Evolutionary conservation across 257 asterid genomes (phyloP), one percentile per base, ranked within the genome.

Genomic region (Solanum rostratum): DNA sequence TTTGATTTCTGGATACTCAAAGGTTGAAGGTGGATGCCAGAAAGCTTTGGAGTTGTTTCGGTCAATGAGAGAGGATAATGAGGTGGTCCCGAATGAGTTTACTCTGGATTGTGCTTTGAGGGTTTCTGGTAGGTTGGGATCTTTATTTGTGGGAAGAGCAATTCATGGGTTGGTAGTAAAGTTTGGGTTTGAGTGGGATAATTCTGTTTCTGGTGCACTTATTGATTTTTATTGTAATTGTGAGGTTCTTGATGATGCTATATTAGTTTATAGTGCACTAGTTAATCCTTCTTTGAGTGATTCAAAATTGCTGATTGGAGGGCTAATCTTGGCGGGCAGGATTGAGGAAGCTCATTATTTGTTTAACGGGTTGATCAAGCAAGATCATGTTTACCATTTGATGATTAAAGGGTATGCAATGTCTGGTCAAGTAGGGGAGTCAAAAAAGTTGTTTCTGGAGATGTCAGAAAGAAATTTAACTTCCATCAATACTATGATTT

Each of bases 331-430:
- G 74, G 55, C 80, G 65, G 94, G 90, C 3, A 91, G 90, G 90
- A 78, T 91, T 54, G 81, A 87, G 84, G 97, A 92, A 78, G 98
- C 98, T 15, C 94, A 90, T 88, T 46, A 57, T 53, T 39, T 94
- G 86, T 94, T 92, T 83, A 59, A 80, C 65, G 90, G 87, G 79
- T 89, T 93, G 91, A 84, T 33, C 62, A 87, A 84, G 76, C 88
- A 65, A 80, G 88, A 91, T 86, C 76, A 88, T 2, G 85, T 79
- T 87, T 89, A 89, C 90, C 91, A 89, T 88, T 74, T 89, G 87
- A 92, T 94, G 99, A 93, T 95, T 62, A 93, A 95, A 88, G 98
- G 92, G 9, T 93, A 92, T 62, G 96, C 93, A 52, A 81, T 76
- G 87, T 66, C 85, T 59, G 95, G 97, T 71, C 91, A 70, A 59